These are phyloP conservation scores for Micromonas pusilla DNA, from an alignment of 139 green algal genomes.

Conservation along the genomic window DNA sequence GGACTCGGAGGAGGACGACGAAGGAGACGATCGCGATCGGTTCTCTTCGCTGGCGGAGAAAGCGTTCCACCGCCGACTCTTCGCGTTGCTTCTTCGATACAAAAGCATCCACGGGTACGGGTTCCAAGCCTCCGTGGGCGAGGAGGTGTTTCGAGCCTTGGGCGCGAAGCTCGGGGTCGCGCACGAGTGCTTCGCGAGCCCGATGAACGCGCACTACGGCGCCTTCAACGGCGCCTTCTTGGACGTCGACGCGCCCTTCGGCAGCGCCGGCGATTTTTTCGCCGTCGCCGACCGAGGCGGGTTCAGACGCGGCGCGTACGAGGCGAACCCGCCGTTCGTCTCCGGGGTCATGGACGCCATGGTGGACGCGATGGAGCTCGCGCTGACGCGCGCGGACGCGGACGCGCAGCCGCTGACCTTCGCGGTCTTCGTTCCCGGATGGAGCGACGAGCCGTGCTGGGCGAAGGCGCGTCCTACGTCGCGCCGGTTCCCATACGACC, in stretches of 20 bases:
- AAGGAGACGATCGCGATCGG: no score
- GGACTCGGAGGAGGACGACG: background rate
- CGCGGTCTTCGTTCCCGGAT: conserved; percentile 14
- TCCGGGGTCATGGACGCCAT: background rate
- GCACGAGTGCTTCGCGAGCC: conserved; percentile 26
- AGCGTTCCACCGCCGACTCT: conserved; percentile 17
- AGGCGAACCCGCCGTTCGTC: conserved; percentile 33
- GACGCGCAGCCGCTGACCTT: background rate
- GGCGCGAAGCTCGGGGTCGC: background rate
- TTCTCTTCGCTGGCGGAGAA: no score
- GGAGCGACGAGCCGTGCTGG: background rate
- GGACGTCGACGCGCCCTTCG: conserved; percentile 27
- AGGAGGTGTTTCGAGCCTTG: conserved; percentile 2
- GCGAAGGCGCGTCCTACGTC: no score
- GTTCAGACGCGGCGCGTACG: background rate
- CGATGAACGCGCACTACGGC: conserved; percentile 10
- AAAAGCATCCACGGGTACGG: conserved; percentile 25
- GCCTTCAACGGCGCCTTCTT: conserved; percentile 5
- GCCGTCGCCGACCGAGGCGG: background rate
- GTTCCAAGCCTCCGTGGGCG: conserved; percentile 1
- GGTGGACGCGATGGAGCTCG: background rate
- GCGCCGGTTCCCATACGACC: no score
- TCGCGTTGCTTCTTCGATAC: conserved; percentile 21
- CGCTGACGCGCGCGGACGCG: background rate
- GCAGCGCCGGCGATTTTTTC: conserved; percentile 12